Base-by-base conservation (phyloP, 2,329 filamentous ascomycete genomes). In the Sporothrix protearum region DNA sequence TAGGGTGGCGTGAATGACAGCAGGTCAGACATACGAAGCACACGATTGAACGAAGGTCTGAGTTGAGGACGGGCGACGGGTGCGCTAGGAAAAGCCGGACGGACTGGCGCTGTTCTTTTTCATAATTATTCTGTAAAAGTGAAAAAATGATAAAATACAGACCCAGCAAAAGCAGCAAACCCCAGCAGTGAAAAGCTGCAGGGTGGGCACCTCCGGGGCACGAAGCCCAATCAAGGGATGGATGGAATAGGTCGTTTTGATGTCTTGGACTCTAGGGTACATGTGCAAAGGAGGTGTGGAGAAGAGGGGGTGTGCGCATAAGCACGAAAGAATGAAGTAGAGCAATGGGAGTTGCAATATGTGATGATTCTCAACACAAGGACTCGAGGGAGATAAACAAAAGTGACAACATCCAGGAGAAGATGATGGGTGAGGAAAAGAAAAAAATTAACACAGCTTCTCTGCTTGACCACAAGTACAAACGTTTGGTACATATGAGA, bases 181-280 rank as follows among this genome's bases (percentile, higher is more conserved):
- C 42, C 42, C 42, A n/a, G 19, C 55, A 30, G n/a, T 16, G 19
- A 47, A 47, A 47, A 30, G 42, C 19, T 28, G 22, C 61, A 64
- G 63, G 63, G 45, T 66, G 9, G 63, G 42, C 22, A 8, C 25
- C 28, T 47, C 42, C 63, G 61, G 39, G 42, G 25, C 63, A 33
- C 28, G 63, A 66, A 49, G 42, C 63, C 63, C 42, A 36, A n/a
- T 36, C 59, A 64, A 64, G 59, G 59, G 59, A 64, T 45, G 59
- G 59, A 64, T 45, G 59, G 33, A 22, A 64, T 45, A 64, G 36
- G n/a, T 39, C 14, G 42, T 47, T 47, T 47, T 47, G 42, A 47
- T 64, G 59, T 64, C 36, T 64, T 42, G 59, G 36, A n/a, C n/a
- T n/a, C n/a, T n/a, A n/a, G n/a, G n/a, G n/a, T n/a, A n/a, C n/a